These are phyloP conservation scores for Themeda triandra DNA, from an alignment of 176 grass and related monocot genomes.

Conservation along the genomic window DNA sequence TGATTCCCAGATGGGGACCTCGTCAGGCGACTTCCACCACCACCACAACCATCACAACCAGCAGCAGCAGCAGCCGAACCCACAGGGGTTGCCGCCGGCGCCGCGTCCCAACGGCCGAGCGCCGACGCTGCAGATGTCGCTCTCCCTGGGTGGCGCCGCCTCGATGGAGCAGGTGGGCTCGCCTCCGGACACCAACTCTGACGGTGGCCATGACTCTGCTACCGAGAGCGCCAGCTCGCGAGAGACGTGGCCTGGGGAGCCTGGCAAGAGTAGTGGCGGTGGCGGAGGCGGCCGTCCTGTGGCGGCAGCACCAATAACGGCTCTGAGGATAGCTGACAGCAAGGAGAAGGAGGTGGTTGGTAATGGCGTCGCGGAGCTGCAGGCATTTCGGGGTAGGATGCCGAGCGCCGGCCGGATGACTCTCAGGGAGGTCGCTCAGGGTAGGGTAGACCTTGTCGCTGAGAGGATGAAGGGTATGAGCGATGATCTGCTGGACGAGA, in stretches of 20 bases:
- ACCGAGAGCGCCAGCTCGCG: slow-evolving; percentile 74
- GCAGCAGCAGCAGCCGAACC: slow-evolving; percentile 45
- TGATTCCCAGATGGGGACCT: slow-evolving; percentile 53
- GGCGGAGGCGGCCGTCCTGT: background rate
- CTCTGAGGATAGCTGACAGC: slow-evolving; percentile 30
- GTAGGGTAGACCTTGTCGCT: slow-evolving; percentile 44
- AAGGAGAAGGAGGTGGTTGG: slow-evolving; percentile 55
- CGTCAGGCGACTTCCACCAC: slow-evolving; percentile 51
- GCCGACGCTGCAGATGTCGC: slow-evolving; percentile 23
- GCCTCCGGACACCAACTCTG: slow-evolving; percentile 62
- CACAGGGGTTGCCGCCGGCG: background rate
- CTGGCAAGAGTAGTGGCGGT: slow-evolving; percentile 30
- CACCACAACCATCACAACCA: background rate
- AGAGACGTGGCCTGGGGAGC: slow-evolving; percentile 62
- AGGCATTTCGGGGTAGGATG: slow-evolving; percentile 35
- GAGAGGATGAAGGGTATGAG: slow-evolving; percentile 69
- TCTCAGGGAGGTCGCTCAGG: slow-evolving; percentile 68
- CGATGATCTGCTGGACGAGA: slow-evolving; percentile 60
- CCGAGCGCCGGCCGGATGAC: slow-evolving; percentile 32
- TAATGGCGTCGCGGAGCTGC: slow-evolving; percentile 21
- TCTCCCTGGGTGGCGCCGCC: slow-evolving; percentile 45
- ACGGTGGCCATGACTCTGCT: slow-evolving; percentile 56
- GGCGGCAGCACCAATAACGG: background rate
- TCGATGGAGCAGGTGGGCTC: slow-evolving; percentile 57
- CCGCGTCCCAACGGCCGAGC: background rate